Conservation (phyloP, 768 basidiomycete species). For the Termitomyces sp. region DNA sequence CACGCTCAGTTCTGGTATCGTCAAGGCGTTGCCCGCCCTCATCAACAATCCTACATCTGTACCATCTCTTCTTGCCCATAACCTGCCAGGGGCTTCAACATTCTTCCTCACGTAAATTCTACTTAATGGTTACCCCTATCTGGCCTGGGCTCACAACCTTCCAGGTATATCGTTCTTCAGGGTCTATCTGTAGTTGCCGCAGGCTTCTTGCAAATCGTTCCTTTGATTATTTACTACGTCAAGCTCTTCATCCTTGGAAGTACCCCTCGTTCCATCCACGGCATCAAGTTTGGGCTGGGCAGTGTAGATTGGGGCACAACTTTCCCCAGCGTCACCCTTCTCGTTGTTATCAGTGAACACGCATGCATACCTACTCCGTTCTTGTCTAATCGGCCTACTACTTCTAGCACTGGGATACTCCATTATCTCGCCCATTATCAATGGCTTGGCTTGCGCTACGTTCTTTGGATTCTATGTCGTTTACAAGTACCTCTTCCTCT, state of each 20-base stretch:
- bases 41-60: conserved; percentile 65
- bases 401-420: conserved; percentile 71
- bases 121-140: background rate
- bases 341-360: conserved; percentile 76
- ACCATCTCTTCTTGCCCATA: conserved; percentile 66
- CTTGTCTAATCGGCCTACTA: conserved; percentile 1
- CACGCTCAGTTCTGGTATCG: conserved; percentile 79
- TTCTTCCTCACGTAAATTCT: conserved; percentile 81
- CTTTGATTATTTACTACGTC: conserved; percentile 83
- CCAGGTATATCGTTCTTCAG: conserved; percentile 73
- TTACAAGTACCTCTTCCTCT: conserved; percentile 87
- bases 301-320: conserved; percentile 73
- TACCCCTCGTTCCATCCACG: conserved; percentile 82
- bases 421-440: conserved; percentile 91
- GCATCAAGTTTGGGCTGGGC: conserved; percentile 73
- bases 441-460: conserved; percentile 77
- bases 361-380: background rate
- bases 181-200: conserved; percentile 77
- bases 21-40: conserved; percentile 63
- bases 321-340: conserved; percentile 70
- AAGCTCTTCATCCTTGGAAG: conserved; percentile 85
- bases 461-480: conserved; percentile 83
- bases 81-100: conserved; percentile 80
- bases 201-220: conserved; percentile 76
- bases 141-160: background rate